These are phyloP conservation scores for Castanospermum australe DNA, from an alignment of 306 rosid genomes.

Conservation along the genomic window DNA sequence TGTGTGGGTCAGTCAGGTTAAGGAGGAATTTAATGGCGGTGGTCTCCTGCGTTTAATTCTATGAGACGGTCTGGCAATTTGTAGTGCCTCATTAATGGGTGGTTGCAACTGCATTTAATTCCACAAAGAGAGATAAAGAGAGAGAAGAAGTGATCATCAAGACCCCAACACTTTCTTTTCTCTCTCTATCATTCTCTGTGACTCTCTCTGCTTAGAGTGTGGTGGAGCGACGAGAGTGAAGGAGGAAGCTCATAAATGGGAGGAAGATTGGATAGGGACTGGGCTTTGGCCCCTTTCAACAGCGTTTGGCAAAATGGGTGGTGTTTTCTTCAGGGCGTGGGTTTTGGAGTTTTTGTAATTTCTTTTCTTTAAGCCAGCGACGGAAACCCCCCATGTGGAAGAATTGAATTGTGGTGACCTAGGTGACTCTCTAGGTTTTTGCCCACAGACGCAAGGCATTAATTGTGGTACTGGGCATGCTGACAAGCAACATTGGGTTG, in stretches of 20 bases:
- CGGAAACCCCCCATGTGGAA: slow-evolving; percentile 30
- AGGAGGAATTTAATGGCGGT: slow-evolving; percentile 42
- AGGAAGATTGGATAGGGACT: neutral
- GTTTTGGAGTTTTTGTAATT: neutral
- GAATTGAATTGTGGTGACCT: slow-evolving; percentile 3
- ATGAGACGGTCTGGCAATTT: slow-evolving; percentile 48
- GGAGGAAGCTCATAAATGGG: slow-evolving; percentile 26
- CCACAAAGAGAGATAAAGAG: neutral
- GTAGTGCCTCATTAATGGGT: slow-evolving; percentile 39
- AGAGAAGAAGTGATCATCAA: neutral
- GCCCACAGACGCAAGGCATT: slow-evolving; percentile 35
- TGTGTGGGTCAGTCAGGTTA: slow-evolving; percentile 20
- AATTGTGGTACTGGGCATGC: slow-evolving; percentile 25
- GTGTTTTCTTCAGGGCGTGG: neutral
- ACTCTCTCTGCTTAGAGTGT: neutral
- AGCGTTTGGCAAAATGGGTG: neutral
- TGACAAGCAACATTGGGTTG: slow-evolving; percentile 16
- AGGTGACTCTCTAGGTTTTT: slow-evolving; percentile 3
- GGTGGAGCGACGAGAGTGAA: neutral
- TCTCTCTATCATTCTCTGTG: neutral
- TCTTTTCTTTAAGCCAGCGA: slow-evolving; percentile 3
- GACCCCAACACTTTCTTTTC: no score
- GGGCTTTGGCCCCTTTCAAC: neutral
- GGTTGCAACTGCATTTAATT: slow-evolving; percentile 38
- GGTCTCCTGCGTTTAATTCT: slow-evolving; percentile 44